A percentile compares a stretch with the other conserved stretches of the same genome.
phyloP scores from a whole-genome alignment of 2,329 filamentous ascomycete genomes.

The Pyrenophora graminea region DNA sequence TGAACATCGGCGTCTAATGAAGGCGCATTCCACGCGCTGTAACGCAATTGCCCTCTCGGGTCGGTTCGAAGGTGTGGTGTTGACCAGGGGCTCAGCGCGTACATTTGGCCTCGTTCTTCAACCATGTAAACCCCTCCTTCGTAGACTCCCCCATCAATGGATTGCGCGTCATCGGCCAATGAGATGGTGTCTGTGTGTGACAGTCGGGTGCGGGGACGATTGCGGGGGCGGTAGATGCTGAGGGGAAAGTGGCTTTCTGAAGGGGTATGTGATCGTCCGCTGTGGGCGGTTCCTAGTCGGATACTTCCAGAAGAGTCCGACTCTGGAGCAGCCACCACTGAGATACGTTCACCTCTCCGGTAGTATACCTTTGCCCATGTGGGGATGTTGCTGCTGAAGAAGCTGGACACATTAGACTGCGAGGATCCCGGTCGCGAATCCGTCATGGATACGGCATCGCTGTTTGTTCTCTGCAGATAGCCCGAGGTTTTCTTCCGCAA shows the following conservation, averaged over 20 bases:
- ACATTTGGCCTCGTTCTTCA: constrained; percentile 28
- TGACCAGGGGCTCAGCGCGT: constrained; percentile 31
- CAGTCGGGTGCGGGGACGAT: constrained; percentile 40
- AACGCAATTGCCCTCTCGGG: constrained; percentile 52
- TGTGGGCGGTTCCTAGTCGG: constrained; percentile 41
- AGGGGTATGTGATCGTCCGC: constrained; percentile 43
- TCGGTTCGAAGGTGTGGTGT: constrained; percentile 46
- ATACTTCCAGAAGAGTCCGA: constrained; percentile 41
- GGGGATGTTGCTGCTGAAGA: constrained; percentile 44
- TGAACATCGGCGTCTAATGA: constrained; percentile 68
- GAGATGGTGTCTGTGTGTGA: constrained; percentile 39
- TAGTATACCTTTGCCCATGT: constrained; percentile 48
- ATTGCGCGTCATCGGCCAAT: constrained; percentile 30
- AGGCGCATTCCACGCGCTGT: constrained; percentile 74
- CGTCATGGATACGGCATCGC: constrained; percentile 36
- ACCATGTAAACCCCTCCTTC: constrained; percentile 37
- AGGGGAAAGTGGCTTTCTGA: constrained; percentile 45
- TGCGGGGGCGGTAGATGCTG: constrained; percentile 46
- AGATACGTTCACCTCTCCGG: constrained; percentile 42
- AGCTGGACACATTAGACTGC: constrained; percentile 42
- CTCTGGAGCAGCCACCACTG: constrained; percentile 40
- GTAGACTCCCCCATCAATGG: constrained; percentile 37
- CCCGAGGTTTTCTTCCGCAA: constrained; percentile 46
- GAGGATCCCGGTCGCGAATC: constrained; percentile 44
- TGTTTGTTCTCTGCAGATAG: constrained; percentile 40